A percentile compares a stretch with the other conserved stretches of the same genome.
phyloP scores from a whole-genome alignment of 345 rosid genomes.

The Linum tenue region DNA sequence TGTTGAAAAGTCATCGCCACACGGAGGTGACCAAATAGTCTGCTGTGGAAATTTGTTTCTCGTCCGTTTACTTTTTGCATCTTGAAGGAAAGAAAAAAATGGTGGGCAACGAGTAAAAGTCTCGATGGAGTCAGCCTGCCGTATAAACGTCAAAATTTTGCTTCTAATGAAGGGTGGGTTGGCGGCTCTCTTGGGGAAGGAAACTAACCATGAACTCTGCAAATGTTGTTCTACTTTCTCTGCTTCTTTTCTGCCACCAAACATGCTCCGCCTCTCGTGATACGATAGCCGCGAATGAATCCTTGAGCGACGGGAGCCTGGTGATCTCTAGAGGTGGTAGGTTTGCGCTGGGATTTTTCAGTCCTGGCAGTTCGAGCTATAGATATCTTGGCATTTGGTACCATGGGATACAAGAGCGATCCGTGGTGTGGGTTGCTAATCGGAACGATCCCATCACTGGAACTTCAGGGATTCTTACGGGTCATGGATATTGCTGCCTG shows the following conservation, averaged over 20 bases:
- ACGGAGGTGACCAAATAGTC: too few species aligned
- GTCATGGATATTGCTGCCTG: slow-evolving; percentile 12
- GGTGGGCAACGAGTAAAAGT: too few species aligned
- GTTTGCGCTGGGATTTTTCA: slow-evolving; percentile 23
- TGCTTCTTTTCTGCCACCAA: background rate
- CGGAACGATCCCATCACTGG: slow-evolving; percentile 17
- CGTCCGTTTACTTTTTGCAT: too few species aligned
- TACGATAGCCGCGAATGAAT: slow-evolving; percentile 6
- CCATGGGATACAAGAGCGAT: slow-evolving; percentile 10
- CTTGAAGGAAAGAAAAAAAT: too few species aligned
- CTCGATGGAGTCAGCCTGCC: too few species aligned
- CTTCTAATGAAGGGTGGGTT: too few species aligned
- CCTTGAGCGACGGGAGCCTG: slow-evolving; percentile 14
- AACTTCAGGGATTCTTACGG: slow-evolving; percentile 13
- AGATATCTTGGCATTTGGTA: slow-evolving; percentile 24
- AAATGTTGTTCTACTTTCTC: background rate
- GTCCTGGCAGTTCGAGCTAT: slow-evolving; percentile 2
- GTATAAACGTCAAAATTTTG: too few species aligned
- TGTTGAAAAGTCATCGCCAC: too few species aligned
- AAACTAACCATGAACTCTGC: too few species aligned
- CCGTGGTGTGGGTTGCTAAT: slow-evolving; percentile 24
- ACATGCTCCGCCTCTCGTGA: background rate
- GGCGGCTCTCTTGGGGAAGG: too few species aligned
- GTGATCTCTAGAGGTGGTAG: slow-evolving; percentile 13
- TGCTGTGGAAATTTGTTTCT: too few species aligned